Evolutionary conservation across 305 asterid genomes (phyloP), one percentile per base, ranked within the genome.

Genomic region (Fraxinus nigra): DNA sequence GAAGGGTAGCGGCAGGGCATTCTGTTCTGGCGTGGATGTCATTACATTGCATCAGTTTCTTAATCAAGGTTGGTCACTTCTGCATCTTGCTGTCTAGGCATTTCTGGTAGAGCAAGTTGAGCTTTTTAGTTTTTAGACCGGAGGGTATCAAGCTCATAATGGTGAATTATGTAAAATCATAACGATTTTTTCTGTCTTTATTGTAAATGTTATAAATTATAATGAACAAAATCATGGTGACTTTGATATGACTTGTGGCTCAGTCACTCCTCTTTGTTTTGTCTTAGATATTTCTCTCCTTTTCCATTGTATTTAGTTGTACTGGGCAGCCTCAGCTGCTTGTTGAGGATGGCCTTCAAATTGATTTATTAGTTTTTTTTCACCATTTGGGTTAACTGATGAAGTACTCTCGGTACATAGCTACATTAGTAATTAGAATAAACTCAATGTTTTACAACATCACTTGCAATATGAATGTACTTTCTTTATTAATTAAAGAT

Each of bases 1-100:
- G 88, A 86, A 97, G 99, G 93, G 90, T 74, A 89, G 92, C 82
- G 84, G 89, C 46, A 89, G 85, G 85, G 95, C 96, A 85, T 97
- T 97, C 85, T 94, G 97, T 91, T 90, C 98, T 10, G 98, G 99
- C 26, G 83, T 94, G 9, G 99, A 97, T 85, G 93, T 90, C 16
- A 91, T 91, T 76, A 83, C 86, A 37, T 86, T 97, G 86, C 86
- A 86, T 89, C 89, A 80, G 83, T 84, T 92, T 84, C 89, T 94
- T 76, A 89, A 89, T 80, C 95, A 94, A 94, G 99, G 99, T 94
- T 78, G 80, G 90, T 83, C 73, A 16, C 63, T 82, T 16, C 26
- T 74, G 77, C 74, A 37, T n/a, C 13, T 76, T 75, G 67, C 18
- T 75, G 33, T 80, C 77, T 67, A 28, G 14, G 18, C 78, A 34